phyloP scores from a whole-genome alignment of 768 basidiomycete genomes.

The Xerocomellus chrysenteron region DNA sequence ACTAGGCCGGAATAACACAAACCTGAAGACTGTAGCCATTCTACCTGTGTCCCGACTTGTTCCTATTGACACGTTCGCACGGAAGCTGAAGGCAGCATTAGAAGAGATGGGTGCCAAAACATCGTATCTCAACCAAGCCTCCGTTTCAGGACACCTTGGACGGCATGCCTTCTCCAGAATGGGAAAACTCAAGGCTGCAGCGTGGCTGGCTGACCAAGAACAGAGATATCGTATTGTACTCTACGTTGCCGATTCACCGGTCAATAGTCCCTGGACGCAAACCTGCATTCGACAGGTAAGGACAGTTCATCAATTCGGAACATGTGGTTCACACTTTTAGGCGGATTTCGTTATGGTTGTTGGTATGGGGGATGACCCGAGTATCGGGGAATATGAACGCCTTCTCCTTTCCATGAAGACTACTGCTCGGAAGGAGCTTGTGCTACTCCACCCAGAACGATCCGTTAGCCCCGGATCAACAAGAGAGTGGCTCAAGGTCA shows the following conservation, averaged over 20 bases:
- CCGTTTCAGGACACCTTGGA: conserved; percentile 88
- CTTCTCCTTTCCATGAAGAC: conserved; percentile 94
- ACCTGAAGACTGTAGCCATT: conserved; percentile 93
- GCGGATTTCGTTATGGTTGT: conserved; percentile 94
- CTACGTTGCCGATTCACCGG: conserved; percentile 94
- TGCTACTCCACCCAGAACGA: conserved; percentile 90
- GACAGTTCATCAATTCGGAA: neutral
- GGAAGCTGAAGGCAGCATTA: conserved; percentile 82
- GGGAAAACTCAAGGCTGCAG: conserved; percentile 93
- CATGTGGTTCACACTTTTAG: conserved; percentile 35
- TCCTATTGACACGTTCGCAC: conserved; percentile 86
- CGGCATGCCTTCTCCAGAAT: conserved; percentile 94
- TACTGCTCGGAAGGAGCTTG: conserved; percentile 95
- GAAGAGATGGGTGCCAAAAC: conserved; percentile 95
- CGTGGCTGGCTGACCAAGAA: conserved; percentile 93
- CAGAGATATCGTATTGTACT: conserved; percentile 91
- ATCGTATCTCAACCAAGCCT: conserved; percentile 90
- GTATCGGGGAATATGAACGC: conserved; percentile 91
- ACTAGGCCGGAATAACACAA: conserved; percentile 74
- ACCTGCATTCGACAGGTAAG: conserved; percentile 92
- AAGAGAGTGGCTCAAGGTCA: conserved; percentile 91
- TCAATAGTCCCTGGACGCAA: conserved; percentile 95
- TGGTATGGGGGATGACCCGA: conserved; percentile 90
- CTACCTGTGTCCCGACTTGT: conserved; percentile 85
- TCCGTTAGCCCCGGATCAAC: conserved; percentile 89